phyloP scores from a whole-genome alignment of 1,139 yeast species.

The Yamadazyma conglobata region DNA sequence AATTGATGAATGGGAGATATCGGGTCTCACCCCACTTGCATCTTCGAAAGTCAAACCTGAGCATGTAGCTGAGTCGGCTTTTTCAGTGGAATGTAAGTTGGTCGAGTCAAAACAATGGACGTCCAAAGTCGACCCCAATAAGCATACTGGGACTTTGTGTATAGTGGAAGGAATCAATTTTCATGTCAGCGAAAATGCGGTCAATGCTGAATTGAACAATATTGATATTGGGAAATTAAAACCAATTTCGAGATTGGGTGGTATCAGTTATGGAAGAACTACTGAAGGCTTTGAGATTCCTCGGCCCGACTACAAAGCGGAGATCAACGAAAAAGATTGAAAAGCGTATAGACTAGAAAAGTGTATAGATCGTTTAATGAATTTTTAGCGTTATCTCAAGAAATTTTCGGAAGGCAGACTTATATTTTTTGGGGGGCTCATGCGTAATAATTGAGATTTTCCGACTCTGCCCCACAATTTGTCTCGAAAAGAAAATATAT shows the following conservation, averaged over 20 bases:
- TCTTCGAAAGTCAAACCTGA: conserved; percentile 47
- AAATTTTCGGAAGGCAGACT: no score
- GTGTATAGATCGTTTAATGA: no score
- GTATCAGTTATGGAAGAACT: conserved; percentile 45
- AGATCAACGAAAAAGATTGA: conserved; percentile 15
- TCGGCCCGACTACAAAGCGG: conserved; percentile 26
- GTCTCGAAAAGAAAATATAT: no score
- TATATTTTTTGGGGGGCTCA: no score
- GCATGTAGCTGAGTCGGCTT: conserved; percentile 58
- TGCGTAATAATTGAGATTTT: no score
- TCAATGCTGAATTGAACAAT: conserved; percentile 35
- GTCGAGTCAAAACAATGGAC: conserved; percentile 42
- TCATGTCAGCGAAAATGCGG: conserved; percentile 52
- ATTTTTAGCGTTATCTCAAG: no score
- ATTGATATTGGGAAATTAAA: conserved; percentile 47
- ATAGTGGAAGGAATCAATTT: conserved; percentile 54
- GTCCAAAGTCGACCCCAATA: conserved; percentile 34
- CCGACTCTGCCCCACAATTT: no score
- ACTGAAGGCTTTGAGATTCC: conserved; percentile 40
- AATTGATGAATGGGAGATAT: conserved; percentile 51
- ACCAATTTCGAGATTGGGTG: conserved; percentile 57
- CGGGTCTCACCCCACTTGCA: conserved; percentile 47
- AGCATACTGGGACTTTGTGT: conserved; percentile 37
- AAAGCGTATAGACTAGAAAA: no score
- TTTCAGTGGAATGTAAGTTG: conserved; percentile 53